phyloP scores from a whole-genome alignment of 2,329 filamentous ascomycete genomes.

The Ceratocystis cubensis region DNA sequence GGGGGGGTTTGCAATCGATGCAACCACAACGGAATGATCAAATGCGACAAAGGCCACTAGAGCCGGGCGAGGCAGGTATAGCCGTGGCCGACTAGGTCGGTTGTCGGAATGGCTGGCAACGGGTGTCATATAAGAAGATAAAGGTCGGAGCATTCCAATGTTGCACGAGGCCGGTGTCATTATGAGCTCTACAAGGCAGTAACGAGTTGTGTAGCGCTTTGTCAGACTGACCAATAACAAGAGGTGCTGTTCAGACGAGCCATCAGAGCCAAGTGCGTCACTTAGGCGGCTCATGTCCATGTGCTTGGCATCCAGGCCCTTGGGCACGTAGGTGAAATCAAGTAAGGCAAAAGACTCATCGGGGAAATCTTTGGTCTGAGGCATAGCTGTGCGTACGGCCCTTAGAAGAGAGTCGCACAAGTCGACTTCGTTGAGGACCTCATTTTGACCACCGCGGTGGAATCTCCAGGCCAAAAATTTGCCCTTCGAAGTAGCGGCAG shows the following conservation, averaged over 20 bases:
- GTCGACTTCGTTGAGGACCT: constrained; percentile 60
- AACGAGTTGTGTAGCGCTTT: constrained; percentile 43
- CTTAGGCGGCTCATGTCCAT: constrained; percentile 39
- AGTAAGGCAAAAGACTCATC: constrained; percentile 56
- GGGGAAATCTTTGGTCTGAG: constrained; percentile 37
- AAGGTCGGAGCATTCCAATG: constrained; percentile 54
- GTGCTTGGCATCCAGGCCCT: constrained; percentile 39
- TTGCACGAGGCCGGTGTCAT: constrained; percentile 42
- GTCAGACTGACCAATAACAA: constrained; percentile 49
- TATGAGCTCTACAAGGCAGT: constrained; percentile 61
- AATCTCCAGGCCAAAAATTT: constrained; percentile 77
- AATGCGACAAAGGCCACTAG: constrained; percentile 75
- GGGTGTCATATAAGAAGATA: constrained; percentile 51
- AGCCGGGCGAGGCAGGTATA: constrained; percentile 67
- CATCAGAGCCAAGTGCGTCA: constrained; percentile 38
- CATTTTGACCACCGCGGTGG: constrained; percentile 73
- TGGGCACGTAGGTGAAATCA: constrained; percentile 62
- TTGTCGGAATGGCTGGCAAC: constrained; percentile 32
- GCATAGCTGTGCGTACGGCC: constrained; percentile 46
- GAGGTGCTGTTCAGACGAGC: constrained; percentile 44
- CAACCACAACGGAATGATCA: constrained; percentile 61
- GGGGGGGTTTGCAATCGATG: constrained; percentile 55
- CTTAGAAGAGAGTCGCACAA: constrained; percentile 50
- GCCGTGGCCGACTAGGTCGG: constrained; percentile 39
- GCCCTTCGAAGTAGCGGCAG: constrained; percentile 66